phyloP scores from a whole-genome alignment of 805 yeast species.

The Kluyveromyces starmeri region DNA sequence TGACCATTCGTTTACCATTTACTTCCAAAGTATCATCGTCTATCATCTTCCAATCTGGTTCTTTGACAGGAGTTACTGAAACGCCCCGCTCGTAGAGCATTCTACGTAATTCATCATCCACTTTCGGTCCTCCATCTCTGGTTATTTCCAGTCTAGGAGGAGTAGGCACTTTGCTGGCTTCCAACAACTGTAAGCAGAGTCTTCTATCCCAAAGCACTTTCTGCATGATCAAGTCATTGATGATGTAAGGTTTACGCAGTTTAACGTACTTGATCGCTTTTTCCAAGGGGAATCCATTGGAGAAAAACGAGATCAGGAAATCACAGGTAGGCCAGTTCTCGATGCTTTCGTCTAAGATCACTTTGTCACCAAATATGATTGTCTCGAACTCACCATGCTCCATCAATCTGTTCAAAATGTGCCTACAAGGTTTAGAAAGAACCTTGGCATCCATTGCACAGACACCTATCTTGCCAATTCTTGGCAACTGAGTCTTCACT shows the following conservation, averaged over 20 bases:
- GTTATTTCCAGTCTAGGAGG: constrained; percentile 83
- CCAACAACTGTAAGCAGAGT: constrained; percentile 68
- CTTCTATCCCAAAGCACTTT: constrained; percentile 97
- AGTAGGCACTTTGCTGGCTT: constrained; percentile 78
- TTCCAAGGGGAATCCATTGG: constrained; percentile 93
- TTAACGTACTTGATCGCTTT: constrained; percentile 89
- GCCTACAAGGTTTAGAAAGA: constrained; percentile 89
- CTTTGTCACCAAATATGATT: constrained; percentile 94
- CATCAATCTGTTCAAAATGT: constrained; percentile 76
- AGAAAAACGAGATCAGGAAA: constrained; percentile 83
- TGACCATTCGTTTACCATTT: constrained; percentile 59
- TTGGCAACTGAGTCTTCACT: constrained; percentile 41
- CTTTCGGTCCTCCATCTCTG: constrained; percentile 93
- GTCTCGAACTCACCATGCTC: constrained; percentile 95
- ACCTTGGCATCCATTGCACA: constrained; percentile 99
- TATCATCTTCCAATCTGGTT: constrained; percentile 79
- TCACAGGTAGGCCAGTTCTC: constrained; percentile 99
- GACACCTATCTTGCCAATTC: constrained; percentile 90
- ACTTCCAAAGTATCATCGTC: constrained; percentile 78
- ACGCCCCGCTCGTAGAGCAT: constrained; percentile 58
- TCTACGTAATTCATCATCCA: constrained; percentile 56
- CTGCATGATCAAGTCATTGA: constrained; percentile 86
- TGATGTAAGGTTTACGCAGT: constrained; percentile 77
- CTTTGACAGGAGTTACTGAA: constrained; percentile 35
- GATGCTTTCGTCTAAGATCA: constrained; percentile 80